A percentile compares a stretch with the other conserved stretches of the same genome.
Conservation (phyloP, 1,139 yeast species). For the Blastobotrys illinoisensis region DNA sequence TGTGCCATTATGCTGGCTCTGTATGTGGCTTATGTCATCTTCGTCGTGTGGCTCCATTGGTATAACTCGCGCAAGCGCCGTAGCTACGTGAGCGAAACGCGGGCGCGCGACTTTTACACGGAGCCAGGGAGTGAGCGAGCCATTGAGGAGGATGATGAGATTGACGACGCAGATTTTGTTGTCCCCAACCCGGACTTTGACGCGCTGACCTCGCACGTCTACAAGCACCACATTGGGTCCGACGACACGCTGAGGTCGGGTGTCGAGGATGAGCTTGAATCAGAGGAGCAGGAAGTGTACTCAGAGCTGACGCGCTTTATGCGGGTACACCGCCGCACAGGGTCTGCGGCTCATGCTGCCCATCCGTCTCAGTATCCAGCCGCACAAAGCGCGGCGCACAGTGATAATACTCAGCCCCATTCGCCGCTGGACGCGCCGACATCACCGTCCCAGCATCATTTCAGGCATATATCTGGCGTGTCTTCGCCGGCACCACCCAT, state of each 20-base stretch:
- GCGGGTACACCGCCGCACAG: slow-evolving; percentile 19
- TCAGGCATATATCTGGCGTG: not conserved
- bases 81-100: slow-evolving; percentile 22
- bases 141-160: slow-evolving; percentile 23
- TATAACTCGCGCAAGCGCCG: slow-evolving; percentile 23
- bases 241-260: not conserved
- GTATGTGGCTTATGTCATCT: slow-evolving; percentile 50
- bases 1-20: slow-evolving; percentile 46
- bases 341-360: slow-evolving; percentile 4
- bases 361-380: no score
- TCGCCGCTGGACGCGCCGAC: not conserved
- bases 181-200: slow-evolving; percentile 4
- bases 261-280: slow-evolving; percentile 15
- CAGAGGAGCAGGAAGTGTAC: slow-evolving; percentile 24
- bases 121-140: slow-evolving; percentile 24
- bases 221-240: not conserved
- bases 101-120: slow-evolving; percentile 27
- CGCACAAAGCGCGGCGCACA: no score
- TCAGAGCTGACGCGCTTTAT: slow-evolving; percentile 26
- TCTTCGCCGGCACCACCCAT: slow-evolving; percentile 21
- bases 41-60: slow-evolving; percentile 43
- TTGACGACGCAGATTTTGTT: slow-evolving; percentile 5
- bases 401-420: not conserved
- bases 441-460: not conserved
- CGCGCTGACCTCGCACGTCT: slow-evolving; percentile 1